phyloP scores from a whole-genome alignment of 2,329 filamentous ascomycete genomes.

The Microthyrium microscopicum region DNA sequence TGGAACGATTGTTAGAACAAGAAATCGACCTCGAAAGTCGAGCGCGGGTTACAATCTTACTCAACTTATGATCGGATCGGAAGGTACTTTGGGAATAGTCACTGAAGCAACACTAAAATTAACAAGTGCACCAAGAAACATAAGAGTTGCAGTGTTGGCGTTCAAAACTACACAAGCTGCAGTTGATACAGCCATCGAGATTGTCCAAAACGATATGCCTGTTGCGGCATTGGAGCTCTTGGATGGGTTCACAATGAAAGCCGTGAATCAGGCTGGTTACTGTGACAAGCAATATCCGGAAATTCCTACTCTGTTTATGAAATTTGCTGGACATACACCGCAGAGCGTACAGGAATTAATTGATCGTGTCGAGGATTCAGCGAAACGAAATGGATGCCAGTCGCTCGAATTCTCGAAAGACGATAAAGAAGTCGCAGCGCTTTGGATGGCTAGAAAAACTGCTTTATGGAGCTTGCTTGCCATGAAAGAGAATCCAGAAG shows the following conservation, averaged over 20 bases:
- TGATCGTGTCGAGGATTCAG: slow-evolving; percentile 3
- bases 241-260: slow-evolving; percentile 9
- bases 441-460: slow-evolving; percentile 10
- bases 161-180: slow-evolving; percentile 9
- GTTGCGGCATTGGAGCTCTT: slow-evolving; percentile 11
- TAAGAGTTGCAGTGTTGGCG: slow-evolving; percentile 45
- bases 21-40: slow-evolving; percentile 59
- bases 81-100: slow-evolving; percentile 61
- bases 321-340: slow-evolving; percentile 10
- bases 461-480: slow-evolving; percentile 8
- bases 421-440: slow-evolving; percentile 4
- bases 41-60: slow-evolving; percentile 66
- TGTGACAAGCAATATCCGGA: slow-evolving; percentile 9
- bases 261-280: slow-evolving; percentile 10
- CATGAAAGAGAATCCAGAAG: slow-evolving; percentile 9
- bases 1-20: slow-evolving; percentile 59
- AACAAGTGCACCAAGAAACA: slow-evolving; percentile 49
- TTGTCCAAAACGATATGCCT: slow-evolving; percentile 8
- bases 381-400: slow-evolving; percentile 5
- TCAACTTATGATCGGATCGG: slow-evolving; percentile 58
- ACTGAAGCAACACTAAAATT: slow-evolving; percentile 64
- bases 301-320: slow-evolving; percentile 10
- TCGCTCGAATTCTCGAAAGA: slow-evolving; percentile 8
- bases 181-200: slow-evolving; percentile 7
- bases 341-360: slow-evolving; percentile 10